Evolutionary conservation across 139 green algal species (phyloP), one percentile per base, ranked within the genome.

Genomic region (Chlamydomonas eustigma): DNA sequence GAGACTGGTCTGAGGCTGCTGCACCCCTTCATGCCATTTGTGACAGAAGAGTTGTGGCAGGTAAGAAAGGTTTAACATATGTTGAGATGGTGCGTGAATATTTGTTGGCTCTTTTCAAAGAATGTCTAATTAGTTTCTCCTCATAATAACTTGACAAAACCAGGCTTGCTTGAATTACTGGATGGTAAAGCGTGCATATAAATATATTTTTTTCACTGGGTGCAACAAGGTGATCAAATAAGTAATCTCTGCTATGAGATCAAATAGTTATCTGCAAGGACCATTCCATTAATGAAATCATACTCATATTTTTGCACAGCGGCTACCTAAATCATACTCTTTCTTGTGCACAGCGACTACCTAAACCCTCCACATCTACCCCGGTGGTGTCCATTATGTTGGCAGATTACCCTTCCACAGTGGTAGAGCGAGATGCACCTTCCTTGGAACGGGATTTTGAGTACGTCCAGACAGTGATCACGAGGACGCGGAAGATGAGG

Each of bases 11-110:
- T 98, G 50, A 76, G 86, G 35, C 84, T 99, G 79, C 84, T 97
- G 80, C 95, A 99, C 87, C 95, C 95, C 22, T 95, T 97, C 89
- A 98, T 98, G 91, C 95, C 95, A 5, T 99, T 94, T 76, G 91
- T 98, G 65, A 98, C 95, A 3, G 95, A 99, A 88, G 91, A 97
- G 83, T 85, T 99, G 25, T 99, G 95, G 95, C 88, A 98, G 73
- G 65, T 73, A 24, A 50, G 65, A 3, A 37, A n/a, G n/a, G n/a
- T n/a, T n/a, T n/a, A 28, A 24, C 22, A 28, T 22, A 63, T 63
- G 50, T 63, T 63, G 50, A 63, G 50, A 24, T 28, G 50, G 50
- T 28, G 50, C 22, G 22, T 63, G 50, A 28, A 28, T 22, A 63
- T 63, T 22, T 28, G 22, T 22, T 22, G 22, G 50, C 22, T 63